Evolutionary conservation across 176 grass and related monocot genomes (phyloP), one percentile per base, ranked within the genome.

Genomic region (Microstegium vimineum): DNA sequence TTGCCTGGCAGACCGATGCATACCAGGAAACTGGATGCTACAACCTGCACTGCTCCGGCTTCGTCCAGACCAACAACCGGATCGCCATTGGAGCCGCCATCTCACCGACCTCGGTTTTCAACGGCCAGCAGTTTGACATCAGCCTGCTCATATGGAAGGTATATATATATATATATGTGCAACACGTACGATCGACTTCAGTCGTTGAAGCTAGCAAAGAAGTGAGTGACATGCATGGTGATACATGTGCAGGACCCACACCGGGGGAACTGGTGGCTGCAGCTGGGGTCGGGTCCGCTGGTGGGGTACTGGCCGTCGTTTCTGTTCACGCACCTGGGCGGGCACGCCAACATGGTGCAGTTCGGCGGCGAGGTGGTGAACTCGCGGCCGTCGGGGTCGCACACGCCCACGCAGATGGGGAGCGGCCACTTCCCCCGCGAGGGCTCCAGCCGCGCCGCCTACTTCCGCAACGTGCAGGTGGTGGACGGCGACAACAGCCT

Each of bases 31-130:
- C 95, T 1, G 95, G 95, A 11, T 98, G 95, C 83, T 98, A 98
- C 88, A 98, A 98, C 80, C 95, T 94, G 26, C 85, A 88, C 68
- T 98, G 95, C 84, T 98, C 95, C 26, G 95, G 95, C 61, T 98
- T 98, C 75, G 43, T 98, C 10, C 95, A 98, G 67, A 98, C 92
- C 12, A 98, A 91, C 76, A 92, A 79, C 77, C 90, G 85, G 40
- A 90, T 98, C 71, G 84, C 95, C 62, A 93, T 98, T 17, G 95
- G 95, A 3, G 95, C 92, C 5, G 88, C 95, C 17, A 98, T 98
- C 82, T 84, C 90, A 15, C 95, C 95, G 2, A 92, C 81, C 49
- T 98, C 95, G 0, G 83, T 46, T 0, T 91, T 72, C 71, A 87
- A 84, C 35, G 88, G 92, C 11, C 82, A 75, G 5, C 95, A 98